Base-by-base conservation (phyloP, 257 asterid species). In the Voacanga thouarsii region DNA sequence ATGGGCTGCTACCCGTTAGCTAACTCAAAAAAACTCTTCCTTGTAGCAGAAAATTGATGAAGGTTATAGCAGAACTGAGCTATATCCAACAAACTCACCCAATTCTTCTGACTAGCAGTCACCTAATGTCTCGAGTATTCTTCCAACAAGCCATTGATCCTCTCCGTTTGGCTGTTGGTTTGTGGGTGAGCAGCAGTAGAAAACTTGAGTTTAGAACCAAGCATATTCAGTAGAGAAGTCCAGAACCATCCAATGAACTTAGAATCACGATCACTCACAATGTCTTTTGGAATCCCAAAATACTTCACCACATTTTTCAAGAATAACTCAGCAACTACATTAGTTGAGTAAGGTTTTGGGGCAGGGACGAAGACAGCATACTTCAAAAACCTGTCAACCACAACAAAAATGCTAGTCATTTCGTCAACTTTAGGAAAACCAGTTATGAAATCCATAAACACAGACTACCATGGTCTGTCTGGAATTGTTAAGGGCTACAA, bases 91-190 rank as follows among this genome's bases (percentile, higher is more conserved):
- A 63, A 24, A 0, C 26, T 43, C 3, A 47, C 63, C 50, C 72
- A 70, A 55, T 70, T 75, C 24, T 19, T 18, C 11, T 79, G 10
- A 30, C 47, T 10, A 3, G 66, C 67, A 1, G 49, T 60, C 59
- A 79, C 41, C 44, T 43, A 72, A 41, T 79, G 43, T 33, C 65
- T n/a, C 64, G 49, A 41, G 57, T 79, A 79, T 30, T 49, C 51
- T 9, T 79, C 74, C 74, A 72, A n/a, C 10, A 72, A 23, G 2
- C 11, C 56, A 71, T 71, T 71, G 5, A 45, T 60, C n/a, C 24
- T 0, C 21, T 63, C 21, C 4, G 26, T 53, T 14, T 64, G 59
- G 7, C 14, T 57, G 50, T 51, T 39, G 0, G 30, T 70, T 7
- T 43, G 2, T 0, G 10, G 45, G 50, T 56, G 37, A 4, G 55